phyloP scores from a whole-genome alignment of 176 grass and related monocot species.

The Bolboschoenus planiculmis region DNA sequence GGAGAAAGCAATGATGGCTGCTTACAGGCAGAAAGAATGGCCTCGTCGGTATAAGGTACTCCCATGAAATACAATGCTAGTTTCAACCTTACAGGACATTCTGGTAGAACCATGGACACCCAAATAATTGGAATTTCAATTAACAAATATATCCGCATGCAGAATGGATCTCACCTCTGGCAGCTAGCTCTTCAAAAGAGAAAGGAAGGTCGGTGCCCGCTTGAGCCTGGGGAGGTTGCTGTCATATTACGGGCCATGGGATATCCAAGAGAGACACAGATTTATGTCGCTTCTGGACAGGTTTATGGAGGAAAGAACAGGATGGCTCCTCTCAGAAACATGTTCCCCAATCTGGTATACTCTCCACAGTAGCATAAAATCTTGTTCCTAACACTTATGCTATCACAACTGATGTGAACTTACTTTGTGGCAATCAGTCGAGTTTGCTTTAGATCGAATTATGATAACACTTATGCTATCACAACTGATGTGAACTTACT shows the following conservation, averaged over 20 bases:
- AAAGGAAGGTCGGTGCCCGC: slow-evolving; percentile 92
- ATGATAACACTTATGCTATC: background rate
- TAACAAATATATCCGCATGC: slow-evolving; percentile 27
- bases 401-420: background rate
- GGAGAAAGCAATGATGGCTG: slow-evolving; percentile 92
- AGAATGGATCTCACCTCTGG: slow-evolving; percentile 98
- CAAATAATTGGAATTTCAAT: slow-evolving; percentile 6
- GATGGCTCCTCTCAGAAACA: slow-evolving; percentile 87
- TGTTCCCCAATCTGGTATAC: slow-evolving; percentile 89
- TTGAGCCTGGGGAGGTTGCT: slow-evolving; percentile 92
- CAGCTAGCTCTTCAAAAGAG: slow-evolving; percentile 76
- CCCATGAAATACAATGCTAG: background rate
- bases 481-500: background rate
- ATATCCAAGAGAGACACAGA: slow-evolving; percentile 85
- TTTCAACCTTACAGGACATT: background rate
- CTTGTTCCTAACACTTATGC: background rate
- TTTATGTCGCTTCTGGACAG: slow-evolving; percentile 97
- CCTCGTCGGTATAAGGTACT: slow-evolving; percentile 87
- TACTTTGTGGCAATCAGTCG: background rate
- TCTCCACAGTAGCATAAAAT: background rate
- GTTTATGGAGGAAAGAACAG: slow-evolving; percentile 85
- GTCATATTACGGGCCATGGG: slow-evolving; percentile 86
- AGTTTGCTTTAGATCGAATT: background rate
- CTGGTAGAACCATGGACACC: background rate
- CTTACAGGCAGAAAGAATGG: slow-evolving; percentile 93